Evolutionary conservation across 139 green algal genomes (phyloP).

Genomic region (Nannochloris sp.): DNA sequence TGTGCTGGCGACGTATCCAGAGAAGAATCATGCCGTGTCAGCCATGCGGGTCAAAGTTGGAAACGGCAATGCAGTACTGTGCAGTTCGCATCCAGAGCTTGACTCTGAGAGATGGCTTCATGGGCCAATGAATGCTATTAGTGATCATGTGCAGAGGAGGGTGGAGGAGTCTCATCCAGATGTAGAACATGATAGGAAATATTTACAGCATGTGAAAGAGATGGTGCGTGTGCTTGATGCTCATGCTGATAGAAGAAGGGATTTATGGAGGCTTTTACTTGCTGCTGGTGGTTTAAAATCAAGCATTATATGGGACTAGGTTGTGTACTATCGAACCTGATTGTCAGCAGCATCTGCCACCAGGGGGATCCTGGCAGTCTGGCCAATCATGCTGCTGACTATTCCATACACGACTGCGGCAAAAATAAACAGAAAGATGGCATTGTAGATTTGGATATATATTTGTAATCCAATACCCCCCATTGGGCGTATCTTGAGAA

Average conservation of each 20-base stretch:
- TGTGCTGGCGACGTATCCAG: slow-evolving; percentile 7
- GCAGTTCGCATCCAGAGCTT: slow-evolving; percentile 59
- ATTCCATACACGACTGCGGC: slow-evolving; percentile 62
- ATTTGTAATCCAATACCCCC: slow-evolving; percentile 37
- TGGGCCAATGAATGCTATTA: background rate
- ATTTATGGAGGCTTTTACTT: background rate
- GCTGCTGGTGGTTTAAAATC: background rate
- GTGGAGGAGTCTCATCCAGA: background rate
- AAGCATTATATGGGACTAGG: background rate
- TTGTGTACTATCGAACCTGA: slow-evolving; percentile 40
- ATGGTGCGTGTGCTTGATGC: background rate
- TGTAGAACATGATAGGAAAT: background rate
- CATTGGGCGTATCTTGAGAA: slow-evolving; percentile 29
- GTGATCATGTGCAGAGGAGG: background rate
- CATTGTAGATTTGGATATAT: slow-evolving; percentile 69
- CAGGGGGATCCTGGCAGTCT: slow-evolving; percentile 58
- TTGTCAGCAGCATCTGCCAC: slow-evolving; percentile 67
- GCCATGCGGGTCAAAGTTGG: slow-evolving; percentile 19
- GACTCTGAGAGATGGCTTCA: slow-evolving; percentile 10
- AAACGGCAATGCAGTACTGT: slow-evolving; percentile 25
- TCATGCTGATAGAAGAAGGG: background rate
- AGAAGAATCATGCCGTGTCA: slow-evolving; percentile 5
- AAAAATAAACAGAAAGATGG: slow-evolving; percentile 71
- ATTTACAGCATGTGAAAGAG: background rate
- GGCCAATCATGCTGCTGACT: slow-evolving; percentile 52